Base-by-base conservation (phyloP, 108 stramenopile species). In the Nannochloropsis salina region DNA sequence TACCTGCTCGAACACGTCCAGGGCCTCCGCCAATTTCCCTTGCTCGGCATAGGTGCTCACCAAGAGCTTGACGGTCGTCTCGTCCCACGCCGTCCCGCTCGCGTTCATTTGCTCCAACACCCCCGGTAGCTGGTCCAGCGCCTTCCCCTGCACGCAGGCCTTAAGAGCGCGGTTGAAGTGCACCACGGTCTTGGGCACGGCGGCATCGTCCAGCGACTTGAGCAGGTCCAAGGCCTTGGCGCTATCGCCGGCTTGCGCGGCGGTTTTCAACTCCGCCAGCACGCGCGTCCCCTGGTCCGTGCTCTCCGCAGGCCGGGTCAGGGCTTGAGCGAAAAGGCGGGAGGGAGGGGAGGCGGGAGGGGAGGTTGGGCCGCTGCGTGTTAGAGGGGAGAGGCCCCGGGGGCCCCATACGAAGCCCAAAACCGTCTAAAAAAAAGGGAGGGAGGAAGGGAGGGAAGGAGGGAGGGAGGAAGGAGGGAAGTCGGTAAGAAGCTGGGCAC, bases 71-170 rank as follows among this genome's bases (percentile, higher is more conserved):
- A 74, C 61, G 6, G 61, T 74, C 6, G n/a, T n/a, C 61, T 74
- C 61, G 61, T 74, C 61, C 61, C 15, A n/a, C 61, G n/a, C n/a
- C 61, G 61, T n/a, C 61, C 61, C 61, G 61, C 61, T 74, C 20
- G 20, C 61, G n/a, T 74, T 74, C 61, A 74, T 74, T n/a, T 74
- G 61, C 61, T 74, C 61, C 61, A 74, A 74, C 61, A 74, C 61
- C 61, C 61, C 61, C 61, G 15, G 20, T 15, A 74, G 15, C 61
- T 74, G 15, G 20, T n/a, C 61, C 61, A 74, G 15, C n/a, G 15
- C 61, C 61, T 74, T 74, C 61, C 61, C 61, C 61, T 74, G 20
- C 61, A 74, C 61, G n/a, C 61, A 74, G 61, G 61, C 61, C 61
- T 74, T 74, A 15, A 74, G 61, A 3, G n/a, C 61, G 6, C 61